Base-by-base conservation (phyloP, 257 asterid genomes). In the Fraxinus quadrangulata region DNA sequence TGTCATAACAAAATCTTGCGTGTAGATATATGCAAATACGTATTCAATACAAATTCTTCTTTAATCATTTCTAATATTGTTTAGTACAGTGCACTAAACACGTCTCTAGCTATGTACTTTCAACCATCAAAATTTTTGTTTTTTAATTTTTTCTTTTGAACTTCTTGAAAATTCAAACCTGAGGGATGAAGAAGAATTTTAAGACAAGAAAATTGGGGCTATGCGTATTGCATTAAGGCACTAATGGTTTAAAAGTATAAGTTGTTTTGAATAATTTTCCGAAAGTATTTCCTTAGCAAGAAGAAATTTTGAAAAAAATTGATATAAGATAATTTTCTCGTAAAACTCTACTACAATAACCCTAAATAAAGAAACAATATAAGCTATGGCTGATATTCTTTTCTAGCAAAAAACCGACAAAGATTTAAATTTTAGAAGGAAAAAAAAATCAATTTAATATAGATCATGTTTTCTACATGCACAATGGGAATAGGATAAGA, bases 391-490 rank as follows among this genome's bases (percentile, higher is more conserved):
- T 39, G 45, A 39, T 39, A 9, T 9, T 39, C 45, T 39, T 37
- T 28, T 28, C 31, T 1, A 28, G 31, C 31, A 28, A 28, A 28
- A 26, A 28, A 28, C 31, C 31, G 17, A 54, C 16, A 23, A 39
- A 68, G 26, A 65, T 56, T 77, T 77, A 36, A 36, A 2, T 63
- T 42, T 33, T 21, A 31, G 34, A 65, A 14, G 21, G 39, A 6
- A 30, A 21, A 63, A 17, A 24, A n/a, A 74, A 56, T 26, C 19
- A 2, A 3, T 21, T 37, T 9, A 4, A 14, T 26, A 23, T 26
- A 37, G 30, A 75, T 79, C 74, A 67, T 59, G 77, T 72, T 79
- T 83, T 80, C 74, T 81, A 76, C 84, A 77, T 76, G 86, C 56
- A 70, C 73, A 76, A 66, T 74, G 71, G 69, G 69, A 42, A 77